phyloP scores from a whole-genome alignment of 2,329 filamentous ascomycete species.

The Fusarium oligoseptatum region DNA sequence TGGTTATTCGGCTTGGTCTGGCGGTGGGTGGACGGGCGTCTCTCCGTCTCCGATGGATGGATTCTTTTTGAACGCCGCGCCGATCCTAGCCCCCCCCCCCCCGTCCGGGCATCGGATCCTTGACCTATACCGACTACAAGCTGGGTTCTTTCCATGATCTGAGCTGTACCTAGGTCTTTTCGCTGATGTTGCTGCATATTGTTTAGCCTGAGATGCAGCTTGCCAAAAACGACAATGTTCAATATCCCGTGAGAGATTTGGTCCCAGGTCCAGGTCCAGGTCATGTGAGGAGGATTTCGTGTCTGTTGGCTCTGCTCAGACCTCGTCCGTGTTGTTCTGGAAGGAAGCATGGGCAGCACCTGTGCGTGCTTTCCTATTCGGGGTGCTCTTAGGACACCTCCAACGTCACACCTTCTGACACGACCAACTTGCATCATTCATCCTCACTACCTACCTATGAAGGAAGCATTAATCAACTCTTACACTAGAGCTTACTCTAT shows the following conservation, averaged over 20 bases:
- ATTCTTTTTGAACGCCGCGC: background rate
- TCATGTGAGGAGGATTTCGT: conserved; percentile 21
- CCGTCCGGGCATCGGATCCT: conserved; percentile 2
- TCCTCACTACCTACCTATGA: background rate
- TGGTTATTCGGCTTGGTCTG: background rate
- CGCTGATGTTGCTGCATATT: background rate
- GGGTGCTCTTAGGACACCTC: background rate
- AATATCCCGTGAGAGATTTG: conserved; percentile 5
- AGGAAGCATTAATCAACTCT: background rate
- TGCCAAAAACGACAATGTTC: conserved; percentile 1
- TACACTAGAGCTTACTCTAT: background rate
- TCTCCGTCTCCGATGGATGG: background rate
- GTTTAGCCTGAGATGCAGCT: conserved; percentile 5
- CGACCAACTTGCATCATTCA: conserved; percentile 8
- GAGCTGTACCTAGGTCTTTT: background rate
- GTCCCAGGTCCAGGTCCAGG: conserved; percentile 8
- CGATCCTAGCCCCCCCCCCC: background rate
- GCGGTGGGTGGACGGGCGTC: background rate
- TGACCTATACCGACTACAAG: conserved; percentile 1
- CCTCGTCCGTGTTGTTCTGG: conserved; percentile 25
- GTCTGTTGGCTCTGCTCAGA: background rate
- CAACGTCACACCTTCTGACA: conserved; percentile 9
- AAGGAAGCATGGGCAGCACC: conserved; percentile 18
- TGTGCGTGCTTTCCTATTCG: conserved; percentile 14
- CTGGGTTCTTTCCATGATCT: conserved; percentile 6